Conservation (phyloP, 768 basidiomycete genomes). For the Gyrodon lividus region DNA sequence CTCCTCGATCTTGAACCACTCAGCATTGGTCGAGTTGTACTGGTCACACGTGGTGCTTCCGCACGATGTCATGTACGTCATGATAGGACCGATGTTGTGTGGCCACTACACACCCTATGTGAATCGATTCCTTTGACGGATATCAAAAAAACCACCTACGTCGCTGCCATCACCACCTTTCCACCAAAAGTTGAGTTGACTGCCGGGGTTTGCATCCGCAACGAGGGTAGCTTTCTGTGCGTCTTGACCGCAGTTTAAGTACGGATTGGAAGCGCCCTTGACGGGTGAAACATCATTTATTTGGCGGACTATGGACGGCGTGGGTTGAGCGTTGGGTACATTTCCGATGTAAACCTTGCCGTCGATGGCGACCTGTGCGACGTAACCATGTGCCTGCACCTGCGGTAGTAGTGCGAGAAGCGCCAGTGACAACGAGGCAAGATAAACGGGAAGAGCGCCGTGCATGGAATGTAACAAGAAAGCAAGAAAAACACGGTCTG, state of each 20-base stretch:
- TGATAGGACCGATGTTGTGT: conserved; percentile 64
- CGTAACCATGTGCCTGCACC: conserved; percentile 45
- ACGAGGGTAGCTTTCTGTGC: conserved; percentile 50
- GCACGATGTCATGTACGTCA: conserved; percentile 75
- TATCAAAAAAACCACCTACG: conserved; percentile 20
- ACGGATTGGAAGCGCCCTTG: conserved; percentile 56
- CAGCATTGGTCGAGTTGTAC: conserved; percentile 54
- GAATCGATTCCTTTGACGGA: neutral
- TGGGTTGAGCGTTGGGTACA: conserved; percentile 38
- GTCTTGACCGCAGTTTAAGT: conserved; percentile 58
- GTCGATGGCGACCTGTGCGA: conserved; percentile 42
- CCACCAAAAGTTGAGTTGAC: conserved; percentile 56
- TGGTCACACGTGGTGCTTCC: conserved; percentile 54
- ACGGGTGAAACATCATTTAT: conserved; percentile 45
- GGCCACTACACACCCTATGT: conserved; percentile 38
- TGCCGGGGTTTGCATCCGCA: conserved; percentile 60
- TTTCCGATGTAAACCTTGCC: conserved; percentile 45
- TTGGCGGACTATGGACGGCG: conserved; percentile 44
- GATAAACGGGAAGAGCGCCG: neutral
- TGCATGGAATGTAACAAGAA: conserved; percentile 5
- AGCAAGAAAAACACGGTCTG: neutral
- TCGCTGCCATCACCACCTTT: conserved; percentile 40
- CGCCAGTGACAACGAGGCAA: conserved; percentile 1
- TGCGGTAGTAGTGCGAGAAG: conserved; percentile 12
- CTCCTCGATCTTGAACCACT: conserved; percentile 76